Percentiles rank a stretch among this genome's conserved stretches.
These are phyloP conservation scores for Betula pendula DNA, from an alignment of 306 rosid genomes.

Conservation along the genomic window DNA sequence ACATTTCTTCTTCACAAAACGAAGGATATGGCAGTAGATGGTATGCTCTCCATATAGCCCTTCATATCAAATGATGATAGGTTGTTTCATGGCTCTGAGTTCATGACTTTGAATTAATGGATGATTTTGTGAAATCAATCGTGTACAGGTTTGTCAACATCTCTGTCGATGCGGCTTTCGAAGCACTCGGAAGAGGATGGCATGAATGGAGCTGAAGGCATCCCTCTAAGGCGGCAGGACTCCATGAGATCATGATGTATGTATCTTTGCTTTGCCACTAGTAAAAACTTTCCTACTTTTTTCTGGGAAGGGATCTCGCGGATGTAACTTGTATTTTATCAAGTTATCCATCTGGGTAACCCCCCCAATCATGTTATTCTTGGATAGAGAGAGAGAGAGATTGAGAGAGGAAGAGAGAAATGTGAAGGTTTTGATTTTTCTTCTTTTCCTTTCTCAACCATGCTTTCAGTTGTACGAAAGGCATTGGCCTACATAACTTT, in stretches of 20 bases:
- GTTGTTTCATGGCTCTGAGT: no score
- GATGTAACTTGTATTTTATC: conserved; percentile 35
- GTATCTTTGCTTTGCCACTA: conserved; percentile 14
- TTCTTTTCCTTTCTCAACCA: conserved; percentile 23
- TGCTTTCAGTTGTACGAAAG: conserved; percentile 40
- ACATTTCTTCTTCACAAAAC: conserved; percentile 99
- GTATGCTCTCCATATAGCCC: conserved; percentile 54
- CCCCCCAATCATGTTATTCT: conserved; percentile 36
- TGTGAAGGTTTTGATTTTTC: conserved; percentile 44
- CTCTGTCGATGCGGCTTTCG: conserved; percentile 49
- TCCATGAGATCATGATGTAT: conserved; percentile 53
- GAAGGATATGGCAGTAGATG: conserved; percentile 93
- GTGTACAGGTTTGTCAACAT: conserved; percentile 47
- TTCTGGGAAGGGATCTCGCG: conserved; percentile 43
- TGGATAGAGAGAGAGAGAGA: background rate
- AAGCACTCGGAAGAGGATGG: conserved; percentile 86
- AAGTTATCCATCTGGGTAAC: conserved; percentile 27
- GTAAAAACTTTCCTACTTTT: conserved; percentile 19
- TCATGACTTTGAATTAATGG: conserved; percentile 1
- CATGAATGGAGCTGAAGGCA: conserved; percentile 64
- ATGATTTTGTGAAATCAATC: background rate
- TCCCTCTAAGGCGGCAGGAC: conserved; percentile 95
- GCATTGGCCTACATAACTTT: conserved; percentile 52
- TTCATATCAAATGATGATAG: background rate
- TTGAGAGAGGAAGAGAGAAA: conserved; percentile 33